Conservation (phyloP, 495 filamentous ascomycete species). For the Penicillium macrosclerotiorum region DNA sequence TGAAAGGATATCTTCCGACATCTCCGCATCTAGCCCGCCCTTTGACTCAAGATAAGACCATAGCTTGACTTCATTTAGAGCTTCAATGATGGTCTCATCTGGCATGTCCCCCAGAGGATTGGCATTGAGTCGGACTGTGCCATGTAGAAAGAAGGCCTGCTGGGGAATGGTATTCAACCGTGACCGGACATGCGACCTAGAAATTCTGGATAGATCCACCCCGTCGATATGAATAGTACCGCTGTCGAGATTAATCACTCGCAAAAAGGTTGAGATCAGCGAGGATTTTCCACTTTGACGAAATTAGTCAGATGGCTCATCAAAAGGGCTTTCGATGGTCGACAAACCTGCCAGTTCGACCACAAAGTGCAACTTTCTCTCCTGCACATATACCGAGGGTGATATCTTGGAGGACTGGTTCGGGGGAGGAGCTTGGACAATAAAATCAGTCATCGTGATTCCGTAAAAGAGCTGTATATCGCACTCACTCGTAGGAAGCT, state of each 20-base stretch:
- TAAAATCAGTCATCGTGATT: background rate
- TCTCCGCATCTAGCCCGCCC: constrained; percentile 39
- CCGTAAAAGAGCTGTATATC: background rate
- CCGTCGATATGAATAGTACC: constrained; percentile 47
- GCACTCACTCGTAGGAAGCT: constrained; percentile 27
- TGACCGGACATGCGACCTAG: constrained; percentile 27
- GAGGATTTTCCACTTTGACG: constrained; percentile 39
- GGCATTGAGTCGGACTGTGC: constrained; percentile 44
- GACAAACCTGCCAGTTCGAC: constrained; percentile 42
- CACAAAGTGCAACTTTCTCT: constrained; percentile 46
- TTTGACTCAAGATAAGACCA: constrained; percentile 34
- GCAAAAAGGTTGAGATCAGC: constrained; percentile 39
- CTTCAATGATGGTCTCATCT: constrained; percentile 37
- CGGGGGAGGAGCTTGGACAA: constrained; percentile 13
- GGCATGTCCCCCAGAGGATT: constrained; percentile 31
- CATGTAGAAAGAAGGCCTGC: constrained; percentile 46
- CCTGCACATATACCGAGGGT: constrained; percentile 22
- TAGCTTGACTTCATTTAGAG: constrained; percentile 37
- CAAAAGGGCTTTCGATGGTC: no score
- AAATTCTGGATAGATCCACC: constrained; percentile 37
- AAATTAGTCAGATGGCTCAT: background rate
- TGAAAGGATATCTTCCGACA: constrained; percentile 36
- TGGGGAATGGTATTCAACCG: constrained; percentile 45
- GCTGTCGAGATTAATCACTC: constrained; percentile 31
- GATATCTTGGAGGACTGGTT: constrained; percentile 12